Base-by-base conservation (phyloP, 768 basidiomycete species). In the Amanita muscaria region DNA sequence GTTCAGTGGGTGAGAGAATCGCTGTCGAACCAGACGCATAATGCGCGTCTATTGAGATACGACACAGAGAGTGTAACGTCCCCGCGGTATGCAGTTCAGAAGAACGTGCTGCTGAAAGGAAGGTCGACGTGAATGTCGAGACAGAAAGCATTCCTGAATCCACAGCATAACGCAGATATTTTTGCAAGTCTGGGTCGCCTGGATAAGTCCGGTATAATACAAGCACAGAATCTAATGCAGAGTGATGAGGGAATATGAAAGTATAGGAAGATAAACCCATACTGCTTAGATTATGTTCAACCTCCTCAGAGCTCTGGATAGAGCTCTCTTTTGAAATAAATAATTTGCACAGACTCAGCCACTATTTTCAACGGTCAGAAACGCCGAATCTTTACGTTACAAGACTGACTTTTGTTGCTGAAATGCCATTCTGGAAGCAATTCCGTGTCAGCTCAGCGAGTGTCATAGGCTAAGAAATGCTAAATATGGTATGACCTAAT, bases 11-110 rank as follows among this genome's bases (percentile, higher is more conserved):
- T 4, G 82, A 80, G 6, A 76, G 76, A 2, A 73, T 58, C 0
- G 76, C 64, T 3, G 73, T 62, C 42, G 73, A 50, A 10, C 77
- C 74, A 27, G 77, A 74, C 15, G 74, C 64, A 56, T 82, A 79
- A 57, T 83, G 80, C 2, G 65, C 68, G 44, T 84, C 77, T 39
- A 87, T 64, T 4, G 75, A 78, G 19, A 79, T 66, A 32, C 74
- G 73, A 57, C 83, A 86, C 8, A 89, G 73, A 52, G 74, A 73
- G 55, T 85, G 77, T 24, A 89, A 66, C 2, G 84, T 88, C 0
- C 79, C 73, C 5, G 74, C 65, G 32, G 75, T 68, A 54, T 82
- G 81, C 22, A 86, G 56, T 36, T 80, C 75, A 12, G 77, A 66
- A 3, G 83, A 82, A 22, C 75, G 74, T 48, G 76, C 77, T 4